Evolutionary conservation across 192 early-diverging fungal species (phyloP).

Genomic region (Coemansia sp.): DNA sequence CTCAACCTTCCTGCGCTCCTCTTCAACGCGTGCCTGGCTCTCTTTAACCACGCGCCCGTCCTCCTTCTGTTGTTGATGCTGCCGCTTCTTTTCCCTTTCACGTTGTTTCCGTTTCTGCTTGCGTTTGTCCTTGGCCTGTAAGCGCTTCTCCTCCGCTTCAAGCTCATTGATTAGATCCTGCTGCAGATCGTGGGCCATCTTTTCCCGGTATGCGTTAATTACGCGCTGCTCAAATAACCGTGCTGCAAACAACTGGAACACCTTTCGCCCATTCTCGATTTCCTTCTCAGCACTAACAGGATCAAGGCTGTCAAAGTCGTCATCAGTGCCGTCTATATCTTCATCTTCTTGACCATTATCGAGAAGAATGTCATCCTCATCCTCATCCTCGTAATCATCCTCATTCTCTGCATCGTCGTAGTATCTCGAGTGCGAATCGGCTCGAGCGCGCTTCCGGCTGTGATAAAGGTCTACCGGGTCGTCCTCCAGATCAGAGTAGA

Average conservation of each 20-base stretch:
- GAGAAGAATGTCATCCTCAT: slow-evolving; percentile 24
- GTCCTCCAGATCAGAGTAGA: slow-evolving; percentile 20
- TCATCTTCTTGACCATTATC: slow-evolving; percentile 59
- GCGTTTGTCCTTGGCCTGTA: slow-evolving; percentile 60
- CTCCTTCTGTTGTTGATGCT: slow-evolving; percentile 44
- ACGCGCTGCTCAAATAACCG: slow-evolving; percentile 98
- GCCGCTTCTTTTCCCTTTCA: slow-evolving; percentile 58
- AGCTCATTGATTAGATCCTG: slow-evolving; percentile 82
- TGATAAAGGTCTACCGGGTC: slow-evolving; percentile 1
- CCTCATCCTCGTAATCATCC: slow-evolving; percentile 5
- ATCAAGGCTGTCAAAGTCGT: slow-evolving; percentile 64
- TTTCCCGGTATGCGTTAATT: slow-evolving; percentile 88
- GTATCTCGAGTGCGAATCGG: slow-evolving; percentile 15
- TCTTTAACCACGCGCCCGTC: slow-evolving; percentile 40
- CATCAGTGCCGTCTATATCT: slow-evolving; percentile 63
- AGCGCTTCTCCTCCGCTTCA: slow-evolving; percentile 76
- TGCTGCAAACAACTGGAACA: slow-evolving; percentile 96
- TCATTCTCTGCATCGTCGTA: slow-evolving; percentile 15
- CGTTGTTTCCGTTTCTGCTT: slow-evolving; percentile 72
- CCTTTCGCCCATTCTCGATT: slow-evolving; percentile 87
- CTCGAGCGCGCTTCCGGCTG: slow-evolving; percentile 29
- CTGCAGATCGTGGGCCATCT: slow-evolving; percentile 87
- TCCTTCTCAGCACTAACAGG: slow-evolving; percentile 73
- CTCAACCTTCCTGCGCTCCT: slow-evolving; percentile 33
- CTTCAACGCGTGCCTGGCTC: slow-evolving; percentile 22